Evolutionary conservation across 495 filamentous ascomycete genomes (phyloP), one percentile per base, ranked within the genome.

Genomic region (Pseudotulostoma volvatum): DNA sequence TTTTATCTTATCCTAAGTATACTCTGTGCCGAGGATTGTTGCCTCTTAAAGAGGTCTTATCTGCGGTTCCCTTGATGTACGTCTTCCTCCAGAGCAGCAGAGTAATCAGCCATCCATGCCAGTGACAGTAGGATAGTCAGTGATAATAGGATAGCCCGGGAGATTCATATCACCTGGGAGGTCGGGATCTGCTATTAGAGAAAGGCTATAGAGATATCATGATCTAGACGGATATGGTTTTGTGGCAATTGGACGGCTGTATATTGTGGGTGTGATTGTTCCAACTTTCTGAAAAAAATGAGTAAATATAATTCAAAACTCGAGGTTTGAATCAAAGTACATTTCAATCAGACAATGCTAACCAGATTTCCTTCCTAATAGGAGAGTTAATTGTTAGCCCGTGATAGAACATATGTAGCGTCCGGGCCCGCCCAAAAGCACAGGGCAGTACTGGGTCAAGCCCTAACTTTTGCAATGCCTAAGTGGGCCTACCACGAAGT

Each of bases 91-190:
- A 47, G 37, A 7, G 44, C 44, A 18, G 44, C 41, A 19, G 40
- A 34, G 36, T 48, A 48, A 11, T 40, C 36, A 8, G 34, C 46
- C 46, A n/a, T n/a, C n/a, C n/a, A n/a, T n/a, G n/a, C n/a, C n/a
- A n/a, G n/a, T n/a, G n/a, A n/a, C n/a, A n/a, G n/a, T n/a, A n/a
- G n/a, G n/a, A n/a, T 38, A 48, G 21, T 32, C 42, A 4, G 42
- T 35, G 18, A 44, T 36, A 14, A 17, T 9, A 5, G 42, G 46
- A 39, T 48, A 48, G 9, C 45, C 45, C 18, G 45, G 45, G 7
- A 41, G 44, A 32, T 41, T 47, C 7, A 30, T 35, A 4, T 43
- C 9, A 8, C 33, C 40, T 28, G 40, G 40, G 16, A 47, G 44
- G 2, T 33, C 18, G 21, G 28, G 3, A 31, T 44, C 41, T 23